phyloP scores from a whole-genome alignment of 257 asterid genomes.

The Plantago major region DNA sequence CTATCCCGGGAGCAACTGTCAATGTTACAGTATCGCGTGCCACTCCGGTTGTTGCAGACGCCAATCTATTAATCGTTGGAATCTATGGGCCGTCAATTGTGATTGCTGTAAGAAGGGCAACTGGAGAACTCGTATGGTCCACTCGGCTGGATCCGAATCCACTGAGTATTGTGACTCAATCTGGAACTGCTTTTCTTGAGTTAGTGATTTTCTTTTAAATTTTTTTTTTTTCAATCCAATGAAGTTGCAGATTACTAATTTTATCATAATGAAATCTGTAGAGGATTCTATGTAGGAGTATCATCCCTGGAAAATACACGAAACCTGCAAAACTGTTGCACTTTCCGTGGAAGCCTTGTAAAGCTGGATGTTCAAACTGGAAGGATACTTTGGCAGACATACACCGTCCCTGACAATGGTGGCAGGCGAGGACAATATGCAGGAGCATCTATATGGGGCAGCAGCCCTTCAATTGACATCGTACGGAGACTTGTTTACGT shows the following conservation, averaged over 20 bases:
- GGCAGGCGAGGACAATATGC: conserved; percentile 54
- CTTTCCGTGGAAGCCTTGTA: conserved; percentile 65
- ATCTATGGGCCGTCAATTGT: conserved; percentile 65
- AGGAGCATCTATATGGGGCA: conserved; percentile 73
- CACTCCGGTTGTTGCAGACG: conserved; percentile 57
- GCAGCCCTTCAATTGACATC: conserved; percentile 70
- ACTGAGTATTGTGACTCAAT: conserved; percentile 39
- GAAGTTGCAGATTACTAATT: not conserved
- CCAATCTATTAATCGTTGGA: conserved; percentile 36
- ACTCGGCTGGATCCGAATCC: conserved; percentile 46
- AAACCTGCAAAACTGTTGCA: conserved; percentile 51
- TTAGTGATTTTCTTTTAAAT: conserved; percentile 23
- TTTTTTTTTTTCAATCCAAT: too few relatives aligned
- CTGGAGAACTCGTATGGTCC: conserved; percentile 56
- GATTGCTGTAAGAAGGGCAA: conserved; percentile 38
- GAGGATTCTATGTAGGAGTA: conserved; percentile 60
- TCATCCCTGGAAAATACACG: conserved; percentile 50
- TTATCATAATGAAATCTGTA: not conserved
- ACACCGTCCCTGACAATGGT: conserved; percentile 64
- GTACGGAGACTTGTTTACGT: conserved; percentile 36
- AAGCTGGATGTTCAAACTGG: conserved; percentile 57
- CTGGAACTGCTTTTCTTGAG: conserved; percentile 52
- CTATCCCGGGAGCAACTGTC: conserved; percentile 22
- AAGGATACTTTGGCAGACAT: conserved; percentile 61
- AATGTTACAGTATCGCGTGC: conserved; percentile 58